Conservation (phyloP, 164 flowering plant species). For the Euptelea pleiosperma region DNA sequence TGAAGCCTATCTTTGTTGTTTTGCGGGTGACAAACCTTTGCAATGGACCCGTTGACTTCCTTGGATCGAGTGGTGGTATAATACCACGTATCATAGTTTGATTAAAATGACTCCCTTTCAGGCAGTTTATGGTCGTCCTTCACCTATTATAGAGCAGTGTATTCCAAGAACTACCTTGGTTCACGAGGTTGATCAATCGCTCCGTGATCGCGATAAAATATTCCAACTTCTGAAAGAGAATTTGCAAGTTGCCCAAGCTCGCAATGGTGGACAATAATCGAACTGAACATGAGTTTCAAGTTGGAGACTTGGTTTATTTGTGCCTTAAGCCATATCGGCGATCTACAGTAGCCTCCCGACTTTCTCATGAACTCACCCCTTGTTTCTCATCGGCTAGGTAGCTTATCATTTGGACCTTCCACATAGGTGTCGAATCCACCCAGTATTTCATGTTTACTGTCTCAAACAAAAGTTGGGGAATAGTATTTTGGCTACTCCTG, state of each 20-base stretch:
- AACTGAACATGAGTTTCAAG: not conserved
- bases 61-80: no score
- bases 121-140: not conserved
- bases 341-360: no score
- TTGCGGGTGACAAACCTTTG: not conserved
- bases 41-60: not conserved
- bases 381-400: not conserved
- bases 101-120: no score
- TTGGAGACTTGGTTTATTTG: not conserved
- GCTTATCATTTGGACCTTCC: constrained; percentile 1
- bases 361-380: not conserved
- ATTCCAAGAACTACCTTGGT: no score
- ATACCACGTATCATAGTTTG: not conserved
- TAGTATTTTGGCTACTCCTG: no score
- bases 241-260: not conserved
- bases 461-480: no score
- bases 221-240: not conserved
- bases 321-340: not conserved
- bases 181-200: no score
- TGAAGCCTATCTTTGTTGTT: no score
- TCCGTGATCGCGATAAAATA: not conserved
- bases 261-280: not conserved
- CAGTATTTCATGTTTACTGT: not conserved
- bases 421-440: no score
- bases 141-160: no score